A percentile compares a stretch with the other conserved stretches of the same genome.
phyloP scores from a whole-genome alignment of 805 yeast species.

The Myxozyma monticola region DNA sequence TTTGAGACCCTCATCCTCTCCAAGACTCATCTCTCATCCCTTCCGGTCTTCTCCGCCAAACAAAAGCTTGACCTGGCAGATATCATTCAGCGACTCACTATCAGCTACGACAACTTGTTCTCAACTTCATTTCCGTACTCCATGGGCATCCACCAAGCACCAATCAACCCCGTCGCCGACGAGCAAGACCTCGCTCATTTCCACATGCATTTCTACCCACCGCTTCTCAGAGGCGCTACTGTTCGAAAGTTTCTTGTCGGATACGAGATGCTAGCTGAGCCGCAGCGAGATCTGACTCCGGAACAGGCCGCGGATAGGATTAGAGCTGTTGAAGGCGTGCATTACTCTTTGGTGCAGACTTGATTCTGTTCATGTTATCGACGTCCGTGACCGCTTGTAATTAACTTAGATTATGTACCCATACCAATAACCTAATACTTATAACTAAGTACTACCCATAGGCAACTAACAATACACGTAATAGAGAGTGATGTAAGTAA shows the following conservation, averaged over 20 bases:
- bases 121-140: constrained; percentile 73
- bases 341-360: constrained; percentile 11
- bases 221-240: constrained; percentile 69
- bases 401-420: neutral
- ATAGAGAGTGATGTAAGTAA: too few species aligned
- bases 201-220: constrained; percentile 79
- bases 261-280: constrained; percentile 55
- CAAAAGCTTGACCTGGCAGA: constrained; percentile 59
- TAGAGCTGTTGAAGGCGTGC: constrained; percentile 30
- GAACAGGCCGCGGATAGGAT: constrained; percentile 65
- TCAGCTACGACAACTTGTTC: constrained; percentile 69
- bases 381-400: neutral
- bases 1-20: constrained; percentile 67
- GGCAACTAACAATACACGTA: too few species aligned
- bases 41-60: constrained; percentile 48
- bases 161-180: constrained; percentile 43
- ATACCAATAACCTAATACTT: neutral
- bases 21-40: constrained; percentile 53
- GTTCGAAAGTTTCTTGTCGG: constrained; percentile 77
- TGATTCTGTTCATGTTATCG: neutral
- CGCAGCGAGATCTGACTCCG: constrained; percentile 68
- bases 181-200: constrained; percentile 47
- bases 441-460: too few species aligned
- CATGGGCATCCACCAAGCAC: constrained; percentile 81
- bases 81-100: constrained; percentile 54